Evolutionary conservation across 805 yeast species (phyloP), one percentile per base, ranked within the genome.

Genomic region (Metschnikowia proteae): DNA sequence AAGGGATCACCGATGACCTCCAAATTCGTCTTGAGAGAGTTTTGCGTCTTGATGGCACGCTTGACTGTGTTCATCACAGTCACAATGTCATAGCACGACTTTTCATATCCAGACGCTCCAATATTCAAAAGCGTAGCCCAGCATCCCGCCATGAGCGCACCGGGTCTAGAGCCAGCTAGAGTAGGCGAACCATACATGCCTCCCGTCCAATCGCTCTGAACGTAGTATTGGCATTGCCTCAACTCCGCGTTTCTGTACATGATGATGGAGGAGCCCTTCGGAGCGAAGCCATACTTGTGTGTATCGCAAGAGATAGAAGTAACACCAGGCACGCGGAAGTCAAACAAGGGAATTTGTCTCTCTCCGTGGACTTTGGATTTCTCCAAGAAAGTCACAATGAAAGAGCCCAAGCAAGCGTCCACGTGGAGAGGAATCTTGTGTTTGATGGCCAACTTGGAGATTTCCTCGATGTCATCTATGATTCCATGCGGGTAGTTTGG

Each of bases 251-350:
- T 68, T 41, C 97, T 79, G 67, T 94, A 94, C 96, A 94, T 85
- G 58, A 94, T 86, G 25, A 92, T 78, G 0, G 96, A 88, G 0
- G 96, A 85, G 7, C 99, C 99, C 67, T 92, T 92, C 35, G 99
- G 99, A 6, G 98, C 97, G 75, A 92, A 94, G 1, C 98, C 99
- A 62, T 92, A 92, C 67, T 92, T 92, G 74, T 92, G 99, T n/a
- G 99, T 92, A 65, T 92, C 99, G 69, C 98, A 94, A n/a, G 96
- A 88, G 49, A 92, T 92, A 2, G 97, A 90, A 0, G 98, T 94
- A n/a, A 94, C 98, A 30, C 78, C 94, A 0, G 88, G 85, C 2
- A 89, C 75, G 55, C 92, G 73, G 70, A 92, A 92, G 64, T 94
- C 98, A 68, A 92, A 91, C 9, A 70, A 61, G 5, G 86, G 85